Evolutionary conservation across 2,329 filamentous ascomycete genomes (phyloP).

Genomic region (Beauveria bassiana): DNA sequence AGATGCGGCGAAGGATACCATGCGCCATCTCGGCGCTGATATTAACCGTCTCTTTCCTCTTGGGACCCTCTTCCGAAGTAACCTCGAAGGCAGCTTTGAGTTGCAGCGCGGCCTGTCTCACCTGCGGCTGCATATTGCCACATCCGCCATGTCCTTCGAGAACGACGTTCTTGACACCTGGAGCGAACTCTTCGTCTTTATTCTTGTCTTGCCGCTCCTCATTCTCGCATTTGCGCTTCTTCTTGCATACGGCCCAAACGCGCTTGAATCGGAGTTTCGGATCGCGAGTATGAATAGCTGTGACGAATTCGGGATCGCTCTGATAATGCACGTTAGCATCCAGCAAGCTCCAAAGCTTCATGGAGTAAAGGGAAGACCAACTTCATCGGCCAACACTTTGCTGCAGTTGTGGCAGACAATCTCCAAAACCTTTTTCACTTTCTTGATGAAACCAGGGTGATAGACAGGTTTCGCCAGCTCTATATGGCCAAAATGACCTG

Average conservation of each 20-base stretch:
- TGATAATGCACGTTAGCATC: conserved; percentile 57
- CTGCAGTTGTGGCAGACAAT: conserved; percentile 99
- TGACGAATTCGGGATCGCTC: conserved; percentile 76
- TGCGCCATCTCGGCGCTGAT: conserved; percentile 81
- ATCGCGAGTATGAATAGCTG: conserved; percentile 78
- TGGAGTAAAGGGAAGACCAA: conserved; percentile 62
- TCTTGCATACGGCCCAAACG: conserved; percentile 88
- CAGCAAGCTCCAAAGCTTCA: conserved; percentile 44
- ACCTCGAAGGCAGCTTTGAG: conserved; percentile 69
- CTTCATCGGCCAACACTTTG: conserved; percentile 94
- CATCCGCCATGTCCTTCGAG: conserved; percentile 72
- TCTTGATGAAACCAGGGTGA: conserved; percentile 92
- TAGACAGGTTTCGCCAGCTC: conserved; percentile 95
- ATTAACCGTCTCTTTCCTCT: conserved; percentile 67
- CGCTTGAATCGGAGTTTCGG: conserved; percentile 90
- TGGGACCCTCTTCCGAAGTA: conserved; percentile 57
- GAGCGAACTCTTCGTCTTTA: conserved; percentile 61
- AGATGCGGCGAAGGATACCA: conserved; percentile 79
- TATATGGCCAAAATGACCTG: conserved; percentile 97
- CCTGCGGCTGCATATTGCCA: conserved; percentile 81
- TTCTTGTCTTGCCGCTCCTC: conserved; percentile 63
- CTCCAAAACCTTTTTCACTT: conserved; percentile 98
- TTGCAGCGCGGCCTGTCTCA: conserved; percentile 79
- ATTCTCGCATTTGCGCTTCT: conserved; percentile 76
- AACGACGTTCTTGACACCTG: conserved; percentile 45